These are phyloP conservation scores for Aspergillus cavernicola DNA, from an alignment of 495 filamentous ascomycete species.

Conservation along the genomic window DNA sequence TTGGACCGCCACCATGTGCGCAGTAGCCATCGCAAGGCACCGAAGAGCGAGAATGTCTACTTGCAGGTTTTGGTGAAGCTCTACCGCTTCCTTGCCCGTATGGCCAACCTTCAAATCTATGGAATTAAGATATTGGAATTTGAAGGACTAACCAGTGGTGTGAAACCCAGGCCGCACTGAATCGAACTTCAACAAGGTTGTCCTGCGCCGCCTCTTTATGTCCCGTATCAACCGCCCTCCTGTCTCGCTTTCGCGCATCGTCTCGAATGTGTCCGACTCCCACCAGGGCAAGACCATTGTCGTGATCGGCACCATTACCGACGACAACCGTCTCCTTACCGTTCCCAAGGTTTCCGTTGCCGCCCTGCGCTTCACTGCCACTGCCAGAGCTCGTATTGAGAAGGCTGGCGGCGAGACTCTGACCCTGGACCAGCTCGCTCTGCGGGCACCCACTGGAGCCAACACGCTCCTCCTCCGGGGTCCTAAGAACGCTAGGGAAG, in stretches of 20 bases:
- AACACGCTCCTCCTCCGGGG: slow-evolving; percentile 94
- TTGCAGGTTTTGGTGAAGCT: slow-evolving; percentile 97
- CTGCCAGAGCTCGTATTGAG: slow-evolving; percentile 86
- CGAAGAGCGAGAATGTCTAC: slow-evolving; percentile 98
- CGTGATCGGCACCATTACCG: slow-evolving; percentile 88
- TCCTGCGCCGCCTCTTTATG: slow-evolving; percentile 95
- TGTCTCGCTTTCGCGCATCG: slow-evolving; percentile 86
- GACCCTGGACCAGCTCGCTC: slow-evolving; percentile 93
- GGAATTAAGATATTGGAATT: neutral
- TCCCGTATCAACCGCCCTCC: slow-evolving; percentile 96
- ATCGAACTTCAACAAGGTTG: slow-evolving; percentile 91
- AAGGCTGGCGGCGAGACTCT: slow-evolving; percentile 90
- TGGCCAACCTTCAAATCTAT: slow-evolving; percentile 33
- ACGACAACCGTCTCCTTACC: slow-evolving; percentile 87
- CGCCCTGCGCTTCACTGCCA: slow-evolving; percentile 91
- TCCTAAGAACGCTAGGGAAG: slow-evolving; percentile 95
- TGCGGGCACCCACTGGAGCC: slow-evolving; percentile 85
- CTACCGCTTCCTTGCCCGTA: slow-evolving; percentile 97
- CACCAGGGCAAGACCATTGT: slow-evolving; percentile 88
- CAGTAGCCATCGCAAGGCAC: slow-evolving; percentile 84
- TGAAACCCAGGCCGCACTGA: slow-evolving; percentile 77
- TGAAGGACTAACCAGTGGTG: slow-evolving; percentile 17
- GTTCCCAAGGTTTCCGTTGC: slow-evolving; percentile 90
- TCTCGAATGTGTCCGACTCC: slow-evolving; percentile 57
- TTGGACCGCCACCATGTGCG: slow-evolving; percentile 79